phyloP scores from a whole-genome alignment of 2,329 filamentous ascomycete genomes.

The Aspergillus japonicus region DNA sequence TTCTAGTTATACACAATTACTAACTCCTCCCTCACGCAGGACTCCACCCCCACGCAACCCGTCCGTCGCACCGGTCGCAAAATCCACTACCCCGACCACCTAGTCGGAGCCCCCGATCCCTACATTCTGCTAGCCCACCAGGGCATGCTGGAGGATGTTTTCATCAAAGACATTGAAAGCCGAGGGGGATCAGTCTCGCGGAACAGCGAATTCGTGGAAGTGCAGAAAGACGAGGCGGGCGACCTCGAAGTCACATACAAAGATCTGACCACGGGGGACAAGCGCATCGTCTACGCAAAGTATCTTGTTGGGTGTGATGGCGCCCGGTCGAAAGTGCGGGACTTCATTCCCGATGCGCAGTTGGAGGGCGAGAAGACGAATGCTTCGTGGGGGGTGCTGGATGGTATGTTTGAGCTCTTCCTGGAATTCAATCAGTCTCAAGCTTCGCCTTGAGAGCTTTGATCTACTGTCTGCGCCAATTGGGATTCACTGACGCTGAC shows the following conservation, averaged over 20 bases:
- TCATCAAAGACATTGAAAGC: constrained; percentile 67
- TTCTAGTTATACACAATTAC: no score
- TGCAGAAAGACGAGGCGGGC: constrained; percentile 38
- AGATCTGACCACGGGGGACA: constrained; percentile 36
- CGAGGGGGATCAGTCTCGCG: constrained; percentile 63
- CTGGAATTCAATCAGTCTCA: neutral
- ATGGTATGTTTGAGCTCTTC: constrained; percentile 52
- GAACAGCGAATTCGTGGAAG: constrained; percentile 62
- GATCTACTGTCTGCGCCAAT: no score
- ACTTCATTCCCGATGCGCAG: constrained; percentile 56
- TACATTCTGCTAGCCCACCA: constrained; percentile 63
- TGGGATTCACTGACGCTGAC: no score
- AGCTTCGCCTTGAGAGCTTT: no score
- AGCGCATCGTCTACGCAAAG: constrained; percentile 53
- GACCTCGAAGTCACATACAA: constrained; percentile 46
- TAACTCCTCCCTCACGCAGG: neutral
- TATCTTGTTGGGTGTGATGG: constrained; percentile 73
- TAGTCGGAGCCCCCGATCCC: constrained; percentile 53
- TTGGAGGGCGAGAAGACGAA: constrained; percentile 52
- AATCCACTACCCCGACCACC: constrained; percentile 61
- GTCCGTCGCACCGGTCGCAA: constrained; percentile 64
- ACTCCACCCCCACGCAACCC: constrained; percentile 25
- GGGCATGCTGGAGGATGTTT: constrained; percentile 70
- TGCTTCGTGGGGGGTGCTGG: constrained; percentile 69
- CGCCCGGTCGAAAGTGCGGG: constrained; percentile 68